Evolutionary conservation across 106 monocot genomes (phyloP).

Genomic region (Acanthochlamys bracteata): DNA sequence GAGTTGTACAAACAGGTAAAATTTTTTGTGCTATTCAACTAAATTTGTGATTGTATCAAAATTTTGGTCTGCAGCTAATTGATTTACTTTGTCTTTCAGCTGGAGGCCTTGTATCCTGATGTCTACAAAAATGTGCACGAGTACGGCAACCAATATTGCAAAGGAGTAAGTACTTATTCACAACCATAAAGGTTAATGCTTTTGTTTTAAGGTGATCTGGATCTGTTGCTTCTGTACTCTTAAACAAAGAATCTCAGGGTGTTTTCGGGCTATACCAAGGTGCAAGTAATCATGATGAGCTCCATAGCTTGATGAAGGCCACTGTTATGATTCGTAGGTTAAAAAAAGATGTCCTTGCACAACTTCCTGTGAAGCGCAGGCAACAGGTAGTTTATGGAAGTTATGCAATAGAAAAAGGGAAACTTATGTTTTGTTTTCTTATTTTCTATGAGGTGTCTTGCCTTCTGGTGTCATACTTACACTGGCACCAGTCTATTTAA

Average conservation of each 20-base stretch:
- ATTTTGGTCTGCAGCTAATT: background rate
- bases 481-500: too few relatives aligned
- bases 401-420: too few relatives aligned
- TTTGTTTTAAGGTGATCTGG: too few relatives aligned
- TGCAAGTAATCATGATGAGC: slow-evolving; percentile 91
- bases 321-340: slow-evolving; percentile 98
- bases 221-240: background rate
- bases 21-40: background rate
- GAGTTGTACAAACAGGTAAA: slow-evolving; percentile 92
- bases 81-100: slow-evolving; percentile 31
- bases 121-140: slow-evolving; percentile 91
- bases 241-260: slow-evolving; percentile 36
- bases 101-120: slow-evolving; percentile 82
- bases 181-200: too few relatives aligned
- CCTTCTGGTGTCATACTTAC: too few relatives aligned
- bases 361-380: slow-evolving; percentile 82
- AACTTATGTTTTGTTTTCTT: too few relatives aligned
- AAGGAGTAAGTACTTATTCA: slow-evolving; percentile 67
- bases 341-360: slow-evolving; percentile 83
- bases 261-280: slow-evolving; percentile 93
- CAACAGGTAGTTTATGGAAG: slow-evolving; percentile 55
- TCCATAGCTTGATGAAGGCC: slow-evolving; percentile 94
- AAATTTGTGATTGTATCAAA: background rate
- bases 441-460: too few relatives aligned
- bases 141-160: slow-evolving; percentile 91